Percentiles rank a stretch among this genome's conserved stretches.
These are phyloP conservation scores for Fragilaria radians DNA, from an alignment of 108 stramenopile genomes.

Conservation along the genomic window DNA sequence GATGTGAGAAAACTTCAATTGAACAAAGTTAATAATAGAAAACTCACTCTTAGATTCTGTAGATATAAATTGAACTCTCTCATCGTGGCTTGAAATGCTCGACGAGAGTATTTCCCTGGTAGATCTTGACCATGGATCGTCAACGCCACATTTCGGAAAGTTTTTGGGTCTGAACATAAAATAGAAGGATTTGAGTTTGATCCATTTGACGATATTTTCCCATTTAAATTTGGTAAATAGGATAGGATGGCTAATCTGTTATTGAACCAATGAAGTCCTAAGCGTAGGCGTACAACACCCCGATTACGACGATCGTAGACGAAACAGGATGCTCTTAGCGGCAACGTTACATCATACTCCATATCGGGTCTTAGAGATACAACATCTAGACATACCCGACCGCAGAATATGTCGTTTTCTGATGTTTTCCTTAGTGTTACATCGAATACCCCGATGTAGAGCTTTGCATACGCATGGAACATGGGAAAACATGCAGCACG, in stretches of 20 bases:
- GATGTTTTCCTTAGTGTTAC: slow-evolving; percentile 27
- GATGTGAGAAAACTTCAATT: not conserved
- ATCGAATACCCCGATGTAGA: slow-evolving; percentile 64
- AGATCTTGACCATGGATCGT: slow-evolving; percentile 62
- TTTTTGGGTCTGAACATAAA: slow-evolving; percentile 46
- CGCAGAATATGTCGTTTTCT: slow-evolving; percentile 45
- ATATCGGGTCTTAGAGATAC: slow-evolving; percentile 42
- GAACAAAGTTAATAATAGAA: not conserved
- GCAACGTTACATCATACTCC: slow-evolving; percentile 57
- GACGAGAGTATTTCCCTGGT: slow-evolving; percentile 40
- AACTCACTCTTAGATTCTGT: slow-evolving; percentile 20
- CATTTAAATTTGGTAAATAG: slow-evolving; percentile 39
- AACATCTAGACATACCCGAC: slow-evolving; percentile 46
- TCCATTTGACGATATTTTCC: not conserved
- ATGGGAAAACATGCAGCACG: slow-evolving; percentile 54
- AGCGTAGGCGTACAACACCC: slow-evolving; percentile 58
- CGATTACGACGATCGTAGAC: slow-evolving; percentile 48
- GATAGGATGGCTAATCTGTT: slow-evolving; percentile 39
- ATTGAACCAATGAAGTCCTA: slow-evolving; percentile 50
- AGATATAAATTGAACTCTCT: slow-evolving; percentile 44
- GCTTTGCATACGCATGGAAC: slow-evolving; percentile 51
- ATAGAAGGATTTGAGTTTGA: slow-evolving; percentile 28
- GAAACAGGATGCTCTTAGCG: slow-evolving; percentile 40
- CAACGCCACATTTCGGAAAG: slow-evolving; percentile 58
- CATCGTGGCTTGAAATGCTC: slow-evolving; percentile 32